Percentiles rank a stretch among this genome's conserved stretches.
These are phyloP conservation scores for Irpex sp. DNA, from an alignment of 1,284 basidiomycete species.

Conservation along the genomic window DNA sequence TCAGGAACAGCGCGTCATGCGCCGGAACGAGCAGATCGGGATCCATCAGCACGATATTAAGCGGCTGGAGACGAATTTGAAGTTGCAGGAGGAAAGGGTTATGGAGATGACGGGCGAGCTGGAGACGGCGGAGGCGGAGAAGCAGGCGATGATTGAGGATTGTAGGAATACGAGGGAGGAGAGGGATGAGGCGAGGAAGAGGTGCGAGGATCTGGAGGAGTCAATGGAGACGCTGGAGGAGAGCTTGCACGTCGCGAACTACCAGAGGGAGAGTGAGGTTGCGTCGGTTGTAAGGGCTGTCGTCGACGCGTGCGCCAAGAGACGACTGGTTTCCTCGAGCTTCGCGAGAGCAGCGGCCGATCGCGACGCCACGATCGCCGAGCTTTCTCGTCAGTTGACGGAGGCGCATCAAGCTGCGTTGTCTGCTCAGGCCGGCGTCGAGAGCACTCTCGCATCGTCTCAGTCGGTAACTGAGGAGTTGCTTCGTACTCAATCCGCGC, in stretches of 20 bases:
- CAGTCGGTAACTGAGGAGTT: conserved; percentile 5
- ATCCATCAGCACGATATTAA: conserved; percentile 73
- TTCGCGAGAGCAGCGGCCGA: background rate
- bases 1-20: conserved; percentile 55
- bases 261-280: conserved; percentile 22
- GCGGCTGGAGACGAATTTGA: conserved; percentile 66
- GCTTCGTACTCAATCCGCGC: conserved; percentile 5
- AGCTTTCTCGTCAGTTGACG: conserved; percentile 1
- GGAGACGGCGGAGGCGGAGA: conserved; percentile 59
- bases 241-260: conserved; percentile 14
- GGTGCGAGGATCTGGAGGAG: conserved; percentile 39
- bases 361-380: conserved; percentile 2
- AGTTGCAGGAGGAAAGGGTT: conserved; percentile 68
- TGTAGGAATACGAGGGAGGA: conserved; percentile 69
- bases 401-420: conserved; percentile 3
- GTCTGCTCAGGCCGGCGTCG: conserved; percentile 9
- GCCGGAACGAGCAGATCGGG: conserved; percentile 66
- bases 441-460: conserved; percentile 11
- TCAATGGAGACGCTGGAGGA: conserved; percentile 55
- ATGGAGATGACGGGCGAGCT: conserved; percentile 63
- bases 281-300: conserved; percentile 33
- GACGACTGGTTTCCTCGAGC: conserved; percentile 29
- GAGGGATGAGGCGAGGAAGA: conserved; percentile 54
- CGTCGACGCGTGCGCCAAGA: conserved; percentile 26
- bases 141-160: conserved; percentile 76